Evolutionary conservation across 768 basidiomycete species (phyloP), one percentile per base, ranked within the genome.

Genomic region (Termitomyces bulborhizus): DNA sequence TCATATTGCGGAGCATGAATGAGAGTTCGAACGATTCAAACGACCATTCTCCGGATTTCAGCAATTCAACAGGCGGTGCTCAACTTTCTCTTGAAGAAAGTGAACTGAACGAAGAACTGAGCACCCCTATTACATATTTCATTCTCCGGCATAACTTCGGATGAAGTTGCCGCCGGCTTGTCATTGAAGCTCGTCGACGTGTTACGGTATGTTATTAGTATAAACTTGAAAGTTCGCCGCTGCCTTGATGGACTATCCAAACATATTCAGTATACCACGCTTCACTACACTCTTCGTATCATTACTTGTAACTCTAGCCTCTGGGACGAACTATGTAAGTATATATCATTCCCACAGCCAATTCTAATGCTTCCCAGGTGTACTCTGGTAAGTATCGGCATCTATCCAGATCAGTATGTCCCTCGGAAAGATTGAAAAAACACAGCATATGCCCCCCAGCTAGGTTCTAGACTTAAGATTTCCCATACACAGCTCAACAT

Each of bases 361-460:
- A 29, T 54, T 41, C 49, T 60, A 36, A 55, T 26, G 39, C 44
- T 34, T 39, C 12, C 31, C 39, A 76, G 76, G 75, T 73, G 6
- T 76, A 69, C 54, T 76, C 75, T 63, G 76, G 75, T 76, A 63
- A 69, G 69, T 18, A 26, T 16, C n/a, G 3, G n/a, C 3, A n/a
- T 15, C 41, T 9, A 18, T 2, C 18, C 16, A 15, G 36, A 37
- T 37, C 15, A 37, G 36, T 37, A 37, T 15, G n/a, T 6, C 9
- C 4, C 13, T 7, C 34, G 34, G 18, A 36, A 24, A 3, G 4
- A 24, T 4, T 12, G 54, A 50, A 9, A 15, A 41, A 15, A 47
- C 42, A 26, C 52, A 85, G 93, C 91, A 18, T 97, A 94, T 66
- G 83, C 88, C 1, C 93, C 93, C 0, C 93, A 96, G 66, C 79